Evolutionary conservation across 495 filamentous ascomycete genomes (phyloP).

Genomic region (Penicillium chermesinum): DNA sequence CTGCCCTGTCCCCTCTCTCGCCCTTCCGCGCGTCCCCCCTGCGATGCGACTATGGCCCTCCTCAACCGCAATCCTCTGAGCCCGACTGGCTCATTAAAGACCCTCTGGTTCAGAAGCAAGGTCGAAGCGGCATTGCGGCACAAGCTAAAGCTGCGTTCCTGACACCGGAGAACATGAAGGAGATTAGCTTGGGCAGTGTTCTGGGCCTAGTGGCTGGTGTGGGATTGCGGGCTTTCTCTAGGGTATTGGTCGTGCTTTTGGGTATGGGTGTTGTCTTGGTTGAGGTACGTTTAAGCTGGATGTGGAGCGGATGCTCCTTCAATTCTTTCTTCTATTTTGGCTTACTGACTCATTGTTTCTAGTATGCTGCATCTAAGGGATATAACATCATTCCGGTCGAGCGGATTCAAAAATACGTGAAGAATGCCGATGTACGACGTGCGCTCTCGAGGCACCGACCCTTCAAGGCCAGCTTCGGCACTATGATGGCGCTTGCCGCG

Average conservation of each 20-base stretch:
- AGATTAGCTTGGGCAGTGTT: slow-evolving; percentile 67
- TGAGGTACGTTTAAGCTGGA: slow-evolving; percentile 52
- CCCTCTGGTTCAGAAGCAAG: slow-evolving; percentile 25
- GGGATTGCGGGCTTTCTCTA: slow-evolving; percentile 68
- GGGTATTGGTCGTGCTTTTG: slow-evolving; percentile 64
- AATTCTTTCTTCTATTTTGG: neutral
- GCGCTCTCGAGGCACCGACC: slow-evolving; percentile 62
- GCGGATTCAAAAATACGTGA: slow-evolving; percentile 55
- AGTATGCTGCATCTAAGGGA: slow-evolving; percentile 69
- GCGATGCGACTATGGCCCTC: slow-evolving; percentile 36
- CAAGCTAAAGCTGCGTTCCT: slow-evolving; percentile 21
- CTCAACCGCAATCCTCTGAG: slow-evolving; percentile 16
- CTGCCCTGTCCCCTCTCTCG: slow-evolving; percentile 29
- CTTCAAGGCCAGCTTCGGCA: slow-evolving; percentile 75
- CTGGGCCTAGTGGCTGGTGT: slow-evolving; percentile 65
- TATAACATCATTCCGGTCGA: slow-evolving; percentile 64
- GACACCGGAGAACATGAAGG: slow-evolving; percentile 50
- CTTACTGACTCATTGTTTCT: slow-evolving; percentile 1
- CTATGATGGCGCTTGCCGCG: slow-evolving; percentile 71
- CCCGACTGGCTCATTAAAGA: slow-evolving; percentile 27
- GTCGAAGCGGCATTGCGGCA: slow-evolving; percentile 10
- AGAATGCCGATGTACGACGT: slow-evolving; percentile 50
- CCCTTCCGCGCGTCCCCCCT: slow-evolving; percentile 37
- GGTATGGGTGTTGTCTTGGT: slow-evolving; percentile 64
- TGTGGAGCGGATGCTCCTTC: neutral